Evolutionary conservation across 164 flowering plant genomes (phyloP).

Genomic region (Vitis rupestris): DNA sequence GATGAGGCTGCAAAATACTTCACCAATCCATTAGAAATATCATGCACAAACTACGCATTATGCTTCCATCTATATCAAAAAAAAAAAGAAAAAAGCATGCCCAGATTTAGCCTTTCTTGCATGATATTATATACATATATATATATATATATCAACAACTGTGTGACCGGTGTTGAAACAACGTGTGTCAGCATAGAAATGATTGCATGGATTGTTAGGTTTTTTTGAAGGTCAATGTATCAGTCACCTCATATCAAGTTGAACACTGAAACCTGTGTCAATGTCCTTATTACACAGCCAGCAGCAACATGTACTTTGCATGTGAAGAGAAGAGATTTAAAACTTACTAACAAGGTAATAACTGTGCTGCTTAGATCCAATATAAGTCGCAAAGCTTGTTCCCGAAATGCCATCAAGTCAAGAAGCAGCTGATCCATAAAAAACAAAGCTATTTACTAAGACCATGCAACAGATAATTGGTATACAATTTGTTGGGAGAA

Average conservation of each 20-base stretch:
- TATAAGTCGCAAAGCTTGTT: constrained; percentile 86
- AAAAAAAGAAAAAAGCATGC: no score
- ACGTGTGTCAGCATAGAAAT: no score
- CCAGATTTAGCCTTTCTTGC: no score
- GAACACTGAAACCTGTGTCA: not conserved
- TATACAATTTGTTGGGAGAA: no score
- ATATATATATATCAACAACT: no score
- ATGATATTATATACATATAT: no score
- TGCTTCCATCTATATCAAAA: not conserved
- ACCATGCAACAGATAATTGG: not conserved
- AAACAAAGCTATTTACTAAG: constrained; percentile 11
- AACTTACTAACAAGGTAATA: constrained; percentile 89
- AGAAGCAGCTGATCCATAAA: constrained; percentile 66
- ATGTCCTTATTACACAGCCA: not conserved
- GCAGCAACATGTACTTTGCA: not conserved
- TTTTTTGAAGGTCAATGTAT: not conserved
- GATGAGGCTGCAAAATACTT: constrained; percentile 87
- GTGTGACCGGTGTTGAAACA: no score
- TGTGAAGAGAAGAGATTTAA: not conserved
- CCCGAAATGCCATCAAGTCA: constrained; percentile 94
- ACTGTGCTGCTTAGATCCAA: constrained; percentile 98
- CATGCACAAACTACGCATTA: not conserved
- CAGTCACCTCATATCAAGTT: not conserved
- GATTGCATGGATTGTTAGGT: not conserved
- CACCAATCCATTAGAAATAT: constrained; percentile 25